These are phyloP conservation scores for Neurospora sp. DNA, from an alignment of 2,329 filamentous ascomycete genomes.

Conservation along the genomic window DNA sequence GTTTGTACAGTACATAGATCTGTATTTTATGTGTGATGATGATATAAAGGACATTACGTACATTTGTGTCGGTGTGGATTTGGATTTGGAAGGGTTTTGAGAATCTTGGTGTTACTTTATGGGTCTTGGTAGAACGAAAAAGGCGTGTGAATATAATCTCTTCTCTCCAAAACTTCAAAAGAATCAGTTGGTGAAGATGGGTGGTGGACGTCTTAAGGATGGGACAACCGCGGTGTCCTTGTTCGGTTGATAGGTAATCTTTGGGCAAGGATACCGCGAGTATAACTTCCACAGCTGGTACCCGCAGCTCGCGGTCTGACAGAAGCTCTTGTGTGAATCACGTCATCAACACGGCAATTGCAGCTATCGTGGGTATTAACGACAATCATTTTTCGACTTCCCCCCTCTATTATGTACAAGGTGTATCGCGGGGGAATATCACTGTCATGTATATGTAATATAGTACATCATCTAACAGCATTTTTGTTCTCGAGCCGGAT, in stretches of 20 bases:
- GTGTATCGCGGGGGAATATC: conserved; percentile 8
- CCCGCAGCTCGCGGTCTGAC: neutral
- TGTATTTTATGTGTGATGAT: neutral
- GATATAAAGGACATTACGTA: neutral
- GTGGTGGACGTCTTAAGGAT: neutral
- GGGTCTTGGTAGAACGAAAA: neutral
- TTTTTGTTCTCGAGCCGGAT: neutral
- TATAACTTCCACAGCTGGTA: neutral
- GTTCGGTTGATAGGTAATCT: neutral
- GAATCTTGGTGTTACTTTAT: neutral
- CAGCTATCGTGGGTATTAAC: neutral
- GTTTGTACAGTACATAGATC: neutral
- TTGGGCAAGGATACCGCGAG: neutral
- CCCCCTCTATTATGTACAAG: neutral
- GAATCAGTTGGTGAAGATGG: neutral
- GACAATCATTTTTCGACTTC: neutral
- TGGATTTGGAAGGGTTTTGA: neutral
- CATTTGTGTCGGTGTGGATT: neutral
- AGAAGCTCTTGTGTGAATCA: neutral
- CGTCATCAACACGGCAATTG: neutral
- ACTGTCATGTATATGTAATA: neutral
- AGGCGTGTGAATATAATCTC: neutral
- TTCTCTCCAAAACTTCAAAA: neutral
- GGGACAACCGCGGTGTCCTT: neutral
- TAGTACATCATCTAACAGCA: neutral